A percentile compares a stretch with the other conserved stretches of the same genome.
Evolutionary conservation across 192 early-diverging fungal genomes (phyloP).

Genomic region (Phlyctochytrium bullatum): DNA sequence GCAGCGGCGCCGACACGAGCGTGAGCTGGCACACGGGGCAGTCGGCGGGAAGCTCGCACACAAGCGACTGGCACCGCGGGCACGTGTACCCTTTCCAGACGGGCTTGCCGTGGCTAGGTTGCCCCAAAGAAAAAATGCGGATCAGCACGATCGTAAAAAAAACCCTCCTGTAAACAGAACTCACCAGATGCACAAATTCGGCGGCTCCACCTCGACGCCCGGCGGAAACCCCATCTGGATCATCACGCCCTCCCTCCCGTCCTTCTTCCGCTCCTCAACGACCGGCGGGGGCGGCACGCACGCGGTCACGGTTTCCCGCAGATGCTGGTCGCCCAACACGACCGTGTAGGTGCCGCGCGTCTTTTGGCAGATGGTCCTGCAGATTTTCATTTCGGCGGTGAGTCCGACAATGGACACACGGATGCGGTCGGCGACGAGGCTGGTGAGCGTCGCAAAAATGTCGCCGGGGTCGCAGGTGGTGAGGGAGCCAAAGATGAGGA

Average conservation of each 20-base stretch:
- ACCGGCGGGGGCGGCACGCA: constrained; percentile 85
- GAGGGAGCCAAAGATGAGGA: constrained; percentile 83
- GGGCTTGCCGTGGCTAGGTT: constrained; percentile 65
- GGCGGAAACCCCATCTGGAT: constrained; percentile 94
- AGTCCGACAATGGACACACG: constrained; percentile 86
- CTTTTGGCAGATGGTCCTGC: constrained; percentile 65
- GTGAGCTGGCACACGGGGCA: constrained; percentile 88
- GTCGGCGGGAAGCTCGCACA: constrained; percentile 88
- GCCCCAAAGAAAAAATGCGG: constrained; percentile 13
- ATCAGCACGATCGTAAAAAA: neutral
- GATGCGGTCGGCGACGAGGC: constrained; percentile 66
- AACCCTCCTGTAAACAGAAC: neutral
- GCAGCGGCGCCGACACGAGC: constrained; percentile 82
- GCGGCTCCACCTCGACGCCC: constrained; percentile 30
- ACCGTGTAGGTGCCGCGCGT: constrained; percentile 85
- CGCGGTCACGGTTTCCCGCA: constrained; percentile 80
- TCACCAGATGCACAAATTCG: constrained; percentile 80
- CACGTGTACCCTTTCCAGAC: constrained; percentile 78
- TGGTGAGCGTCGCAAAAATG: constrained; percentile 76
- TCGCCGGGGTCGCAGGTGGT: constrained; percentile 94
- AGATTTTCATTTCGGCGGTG: constrained; percentile 86
- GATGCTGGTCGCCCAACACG: constrained; percentile 77
- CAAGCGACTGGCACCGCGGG: constrained; percentile 74
- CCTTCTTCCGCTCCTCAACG: constrained; percentile 50
- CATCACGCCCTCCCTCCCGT: no score